These are phyloP conservation scores for Cylindrodendrum hubeiense DNA, from an alignment of 2,329 filamentous ascomycete genomes.

Conservation along the genomic window DNA sequence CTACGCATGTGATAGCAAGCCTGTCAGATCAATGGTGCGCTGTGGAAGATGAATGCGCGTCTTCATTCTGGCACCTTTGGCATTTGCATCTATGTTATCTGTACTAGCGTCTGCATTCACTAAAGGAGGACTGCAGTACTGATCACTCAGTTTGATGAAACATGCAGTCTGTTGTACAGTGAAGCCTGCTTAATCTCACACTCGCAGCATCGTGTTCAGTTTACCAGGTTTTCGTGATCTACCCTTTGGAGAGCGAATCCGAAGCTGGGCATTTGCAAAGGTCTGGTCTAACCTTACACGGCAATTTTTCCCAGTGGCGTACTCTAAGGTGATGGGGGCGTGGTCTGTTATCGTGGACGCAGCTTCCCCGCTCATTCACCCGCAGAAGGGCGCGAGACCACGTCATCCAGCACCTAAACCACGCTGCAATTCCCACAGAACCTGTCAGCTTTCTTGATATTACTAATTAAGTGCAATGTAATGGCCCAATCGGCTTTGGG, in stretches of 20 bases:
- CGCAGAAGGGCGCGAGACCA: not conserved
- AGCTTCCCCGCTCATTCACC: not conserved
- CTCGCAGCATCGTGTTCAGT: not conserved
- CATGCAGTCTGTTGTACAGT: too few relatives aligned
- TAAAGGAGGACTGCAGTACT: not conserved
- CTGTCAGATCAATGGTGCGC: too few relatives aligned
- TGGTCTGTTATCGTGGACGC: not conserved
- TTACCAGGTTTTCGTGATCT: not conserved
- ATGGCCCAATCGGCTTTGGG: not conserved
- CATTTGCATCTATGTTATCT: too few relatives aligned
- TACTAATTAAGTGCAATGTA: not conserved
- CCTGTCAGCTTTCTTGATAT: not conserved
- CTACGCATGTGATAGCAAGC: too few relatives aligned
- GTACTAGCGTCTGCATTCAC: too few relatives aligned
- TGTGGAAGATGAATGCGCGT: too few relatives aligned
- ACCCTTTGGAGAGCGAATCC: not conserved
- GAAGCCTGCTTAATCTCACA: too few relatives aligned
- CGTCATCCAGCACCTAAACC: not conserved
- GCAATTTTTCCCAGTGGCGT: slow-evolving; percentile 5
- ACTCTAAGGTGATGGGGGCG: not conserved
- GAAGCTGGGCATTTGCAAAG: not conserved
- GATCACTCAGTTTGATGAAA: too few relatives aligned
- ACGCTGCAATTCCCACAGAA: not conserved
- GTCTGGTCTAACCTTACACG: not conserved
- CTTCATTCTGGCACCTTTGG: too few relatives aligned